Evolutionary conservation across 495 filamentous ascomycete species (phyloP), one percentile per base, ranked within the genome.

Genomic region (Pyronema omphalodes): DNA sequence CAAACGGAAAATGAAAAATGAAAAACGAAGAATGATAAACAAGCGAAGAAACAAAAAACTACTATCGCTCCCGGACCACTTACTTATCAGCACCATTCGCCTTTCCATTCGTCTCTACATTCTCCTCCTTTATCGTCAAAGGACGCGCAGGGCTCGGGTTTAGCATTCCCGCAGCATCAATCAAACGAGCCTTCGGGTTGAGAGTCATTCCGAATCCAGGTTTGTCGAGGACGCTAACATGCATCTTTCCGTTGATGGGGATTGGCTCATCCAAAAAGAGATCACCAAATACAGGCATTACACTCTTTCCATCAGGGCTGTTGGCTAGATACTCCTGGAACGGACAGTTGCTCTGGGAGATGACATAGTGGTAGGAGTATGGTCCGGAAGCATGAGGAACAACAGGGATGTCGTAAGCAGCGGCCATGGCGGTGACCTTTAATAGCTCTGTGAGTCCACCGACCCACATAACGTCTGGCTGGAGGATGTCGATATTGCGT

Each of bases 251-350:
- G 48, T 87, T 78, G 8, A 71, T 77, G 1, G 88, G 88, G 51
- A 94, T 86, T 9, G 88, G 87, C 69, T 94, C 88, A 67, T 94
- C 87, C 36, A 84, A 55, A 68, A 94, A 94, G 47, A 94, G 71
- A 56, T 91, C 83, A 19, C 88, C 88, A 68, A 94, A 94, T 9
- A 94, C 88, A 2, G 88, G 88, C 57, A 84, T 69, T 34, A 94
- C 86, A 36, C 76, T 83, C 71, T 87, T 84, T 34, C 88, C 88
- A 58, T 94, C 88, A 0, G 88, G 74, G 0, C 84, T 91, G 67
- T 94, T 94, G 58, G 87, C 86, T 8, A 94, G 76, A 59, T 94
- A 94, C 68, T 94, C 88, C 67, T 93, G 86, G 73, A 94, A 94
- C 15, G 88, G 88, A 39, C 82, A 81, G 70, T 93, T 93, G 15